These are phyloP conservation scores for Colletotrichum viniferum DNA, from an alignment of 2,329 filamentous ascomycete species.

Conservation along the genomic window DNA sequence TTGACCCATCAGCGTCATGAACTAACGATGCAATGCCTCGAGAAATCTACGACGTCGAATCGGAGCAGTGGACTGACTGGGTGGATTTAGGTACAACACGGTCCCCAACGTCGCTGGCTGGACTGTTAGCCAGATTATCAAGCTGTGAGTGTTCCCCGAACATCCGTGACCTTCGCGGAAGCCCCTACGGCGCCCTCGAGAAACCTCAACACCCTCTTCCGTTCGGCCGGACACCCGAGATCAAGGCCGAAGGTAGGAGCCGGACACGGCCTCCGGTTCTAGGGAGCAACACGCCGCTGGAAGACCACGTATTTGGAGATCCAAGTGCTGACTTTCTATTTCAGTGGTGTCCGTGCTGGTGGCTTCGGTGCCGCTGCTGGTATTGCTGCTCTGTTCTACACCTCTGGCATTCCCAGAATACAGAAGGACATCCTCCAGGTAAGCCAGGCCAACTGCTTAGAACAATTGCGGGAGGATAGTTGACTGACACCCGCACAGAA, in stretches of 20 bases:
- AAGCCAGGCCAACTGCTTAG: conserved; percentile 22
- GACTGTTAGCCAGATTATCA: conserved; percentile 50
- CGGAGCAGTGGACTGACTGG: conserved; percentile 30
- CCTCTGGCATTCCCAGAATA: conserved; percentile 66
- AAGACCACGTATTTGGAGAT: background rate
- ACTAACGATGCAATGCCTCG: background rate
- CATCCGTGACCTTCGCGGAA: background rate
- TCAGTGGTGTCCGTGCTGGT: conserved; percentile 56
- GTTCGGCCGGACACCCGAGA: background rate
- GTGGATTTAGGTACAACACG: conserved; percentile 57
- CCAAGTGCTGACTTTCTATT: background rate
- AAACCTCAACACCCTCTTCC: background rate
- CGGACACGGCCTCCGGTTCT: background rate
- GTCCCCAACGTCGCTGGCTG: conserved; percentile 60
- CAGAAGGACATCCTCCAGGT: conserved; percentile 64
- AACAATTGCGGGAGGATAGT: conserved; percentile 25
- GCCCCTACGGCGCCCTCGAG: too few relatives aligned
- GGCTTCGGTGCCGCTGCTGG: conserved; percentile 63
- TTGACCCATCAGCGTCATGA: background rate
- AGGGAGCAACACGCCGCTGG: background rate
- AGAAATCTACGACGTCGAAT: background rate
- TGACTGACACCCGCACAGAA: conserved; percentile 42
- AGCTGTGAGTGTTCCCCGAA: conserved; percentile 52
- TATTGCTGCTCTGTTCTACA: conserved; percentile 63
- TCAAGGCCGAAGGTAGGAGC: background rate